These are phyloP conservation scores for Skeletonema menzelii DNA, from an alignment of 108 stramenopile genomes.

Conservation along the genomic window DNA sequence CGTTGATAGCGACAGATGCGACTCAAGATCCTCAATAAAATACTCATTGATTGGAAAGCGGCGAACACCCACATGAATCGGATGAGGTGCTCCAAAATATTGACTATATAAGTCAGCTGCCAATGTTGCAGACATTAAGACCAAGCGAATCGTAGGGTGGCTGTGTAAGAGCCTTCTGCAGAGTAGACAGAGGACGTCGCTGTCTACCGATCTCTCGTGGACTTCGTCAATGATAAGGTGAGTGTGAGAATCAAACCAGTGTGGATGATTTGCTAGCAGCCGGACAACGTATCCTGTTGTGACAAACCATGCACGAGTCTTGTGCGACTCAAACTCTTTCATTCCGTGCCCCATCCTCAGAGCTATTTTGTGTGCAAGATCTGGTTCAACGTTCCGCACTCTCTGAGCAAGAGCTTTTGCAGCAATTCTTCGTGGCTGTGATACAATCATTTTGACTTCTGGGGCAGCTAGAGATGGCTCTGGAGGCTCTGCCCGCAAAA, in stretches of 20 bases:
- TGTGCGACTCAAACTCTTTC: conserved; percentile 68
- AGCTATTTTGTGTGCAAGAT: conserved; percentile 58
- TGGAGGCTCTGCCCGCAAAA: conserved; percentile 70
- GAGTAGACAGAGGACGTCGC: conserved; percentile 81
- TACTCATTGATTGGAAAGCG: conserved; percentile 78
- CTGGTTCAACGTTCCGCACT: conserved; percentile 73
- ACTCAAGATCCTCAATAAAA: conserved; percentile 76
- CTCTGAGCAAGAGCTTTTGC: conserved; percentile 84
- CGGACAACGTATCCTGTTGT: conserved; percentile 93
- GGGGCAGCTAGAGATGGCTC: conserved; percentile 44
- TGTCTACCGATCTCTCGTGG: conserved; percentile 86
- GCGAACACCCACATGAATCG: conserved; percentile 81
- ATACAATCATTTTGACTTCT: conserved; percentile 84
- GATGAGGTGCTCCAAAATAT: conserved; percentile 73
- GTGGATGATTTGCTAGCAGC: conserved; percentile 85
- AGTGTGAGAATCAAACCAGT: conserved; percentile 65
- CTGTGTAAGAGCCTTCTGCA: conserved; percentile 70
- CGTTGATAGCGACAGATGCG: conserved; percentile 35
- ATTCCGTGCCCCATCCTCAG: conserved; percentile 91
- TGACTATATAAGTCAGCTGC: conserved; percentile 78
- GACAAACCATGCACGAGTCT: conserved; percentile 81
- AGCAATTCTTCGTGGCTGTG: conserved; percentile 89
- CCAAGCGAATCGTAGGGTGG: conserved; percentile 74
- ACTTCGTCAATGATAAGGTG: conserved; percentile 91
- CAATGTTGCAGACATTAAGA: conserved; percentile 94